These are phyloP conservation scores for Parietichytrium sp. DNA, from an alignment of 108 stramenopile genomes.

Conservation along the genomic window DNA sequence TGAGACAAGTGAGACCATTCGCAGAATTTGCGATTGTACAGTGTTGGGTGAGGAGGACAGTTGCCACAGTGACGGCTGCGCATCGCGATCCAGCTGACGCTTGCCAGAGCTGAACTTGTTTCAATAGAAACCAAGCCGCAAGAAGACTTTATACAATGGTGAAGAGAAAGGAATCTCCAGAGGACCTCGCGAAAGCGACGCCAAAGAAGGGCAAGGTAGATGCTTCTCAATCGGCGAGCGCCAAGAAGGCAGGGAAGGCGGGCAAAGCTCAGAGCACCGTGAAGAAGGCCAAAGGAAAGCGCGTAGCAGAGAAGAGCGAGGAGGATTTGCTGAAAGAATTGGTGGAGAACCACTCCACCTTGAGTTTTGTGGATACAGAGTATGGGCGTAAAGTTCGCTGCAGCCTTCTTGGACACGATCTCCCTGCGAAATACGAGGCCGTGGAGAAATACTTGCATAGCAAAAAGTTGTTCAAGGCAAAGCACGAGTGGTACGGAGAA, in stretches of 20 bases:
- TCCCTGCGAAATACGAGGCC: slow-evolving; percentile 29
- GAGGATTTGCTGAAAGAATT: slow-evolving; percentile 2
- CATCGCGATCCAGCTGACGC: too few relatives aligned
- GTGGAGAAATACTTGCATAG: background rate
- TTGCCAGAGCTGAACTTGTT: too few relatives aligned
- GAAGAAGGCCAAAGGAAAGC: slow-evolving; percentile 15
- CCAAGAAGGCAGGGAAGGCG: background rate
- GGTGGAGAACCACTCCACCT: background rate
- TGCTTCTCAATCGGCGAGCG: too few relatives aligned
- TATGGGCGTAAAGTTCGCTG: slow-evolving; percentile 25
- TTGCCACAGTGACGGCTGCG: too few relatives aligned
- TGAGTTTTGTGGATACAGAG: background rate
- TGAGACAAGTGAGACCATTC: too few relatives aligned
- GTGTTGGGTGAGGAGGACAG: too few relatives aligned
- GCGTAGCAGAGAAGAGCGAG: background rate
- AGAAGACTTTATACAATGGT: too few relatives aligned
- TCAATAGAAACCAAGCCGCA: too few relatives aligned
- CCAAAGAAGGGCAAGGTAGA: too few relatives aligned
- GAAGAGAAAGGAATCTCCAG: too few relatives aligned
- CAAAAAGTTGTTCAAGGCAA: slow-evolving; percentile 25
- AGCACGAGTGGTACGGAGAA: slow-evolving; percentile 5
- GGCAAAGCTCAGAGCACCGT: background rate
- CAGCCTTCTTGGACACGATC: slow-evolving; percentile 15
- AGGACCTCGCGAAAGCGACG: too few relatives aligned
- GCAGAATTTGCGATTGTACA: too few relatives aligned